Percentiles rank a stretch among this genome's conserved stretches.
phyloP scores from a whole-genome alignment of 768 basidiomycete species.

The Naematelia encephala region DNA sequence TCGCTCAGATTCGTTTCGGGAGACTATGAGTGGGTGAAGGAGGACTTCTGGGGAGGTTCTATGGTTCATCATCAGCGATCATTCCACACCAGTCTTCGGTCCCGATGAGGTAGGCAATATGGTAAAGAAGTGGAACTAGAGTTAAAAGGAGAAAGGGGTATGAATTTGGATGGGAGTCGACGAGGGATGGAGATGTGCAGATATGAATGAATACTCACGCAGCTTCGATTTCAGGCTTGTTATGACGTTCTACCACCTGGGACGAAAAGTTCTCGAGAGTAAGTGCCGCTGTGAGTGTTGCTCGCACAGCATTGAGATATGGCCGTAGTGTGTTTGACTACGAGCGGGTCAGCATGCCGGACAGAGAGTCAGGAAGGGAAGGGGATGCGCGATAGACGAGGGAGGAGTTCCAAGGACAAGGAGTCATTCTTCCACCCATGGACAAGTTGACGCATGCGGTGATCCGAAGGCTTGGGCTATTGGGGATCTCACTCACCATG shows the following conservation, averaged over 20 bases:
- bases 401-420: not conserved
- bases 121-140: too few relatives aligned
- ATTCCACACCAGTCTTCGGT: too few relatives aligned
- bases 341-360: slow-evolving; percentile 1
- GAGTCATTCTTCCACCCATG: not conserved
- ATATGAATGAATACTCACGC: slow-evolving; percentile 56
- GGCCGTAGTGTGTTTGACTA: slow-evolving; percentile 96
- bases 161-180: not conserved
- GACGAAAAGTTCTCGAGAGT: slow-evolving; percentile 98
- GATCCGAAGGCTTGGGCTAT: not conserved
- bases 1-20: slow-evolving; percentile 93
- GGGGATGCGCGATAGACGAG: slow-evolving; percentile 5
- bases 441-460: not conserved
- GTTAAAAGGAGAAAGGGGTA: too few relatives aligned
- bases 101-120: too few relatives aligned
- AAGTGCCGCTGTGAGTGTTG: slow-evolving; percentile 93
- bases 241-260: slow-evolving; percentile 95
- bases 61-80: too few relatives aligned
- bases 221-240: slow-evolving; percentile 92
- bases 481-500: slow-evolving; percentile 6
- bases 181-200: slow-evolving; percentile 7
- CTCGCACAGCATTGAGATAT: slow-evolving; percentile 91
- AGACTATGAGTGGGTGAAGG: slow-evolving; percentile 87
- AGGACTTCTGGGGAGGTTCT: slow-evolving; percentile 92
- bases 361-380: not conserved